Conservation (phyloP, 129 eudicot species). For the carrot (Daucus carota) region DNA sequence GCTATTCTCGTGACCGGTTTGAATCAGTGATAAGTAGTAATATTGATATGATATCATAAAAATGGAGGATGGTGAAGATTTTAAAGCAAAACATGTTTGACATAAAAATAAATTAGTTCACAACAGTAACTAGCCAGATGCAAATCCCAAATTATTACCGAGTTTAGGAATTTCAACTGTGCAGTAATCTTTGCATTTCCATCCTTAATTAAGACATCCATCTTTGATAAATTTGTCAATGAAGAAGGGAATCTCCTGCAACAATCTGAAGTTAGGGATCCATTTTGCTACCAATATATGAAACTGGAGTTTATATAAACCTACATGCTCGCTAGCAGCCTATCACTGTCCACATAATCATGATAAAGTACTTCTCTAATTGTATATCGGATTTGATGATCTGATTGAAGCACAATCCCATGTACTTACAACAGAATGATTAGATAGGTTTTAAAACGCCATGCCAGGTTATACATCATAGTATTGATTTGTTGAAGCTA, state of each 20-base stretch:
- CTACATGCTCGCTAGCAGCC: not conserved
- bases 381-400: not conserved
- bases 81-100: not conserved
- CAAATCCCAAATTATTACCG: conserved; percentile 33
- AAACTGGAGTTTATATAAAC: not conserved
- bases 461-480: too few species aligned
- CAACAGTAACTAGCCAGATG: not conserved
- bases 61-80: not conserved
- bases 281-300: not conserved
- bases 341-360: not conserved
- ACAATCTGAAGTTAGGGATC: conserved; percentile 9
- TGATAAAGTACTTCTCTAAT: not conserved
- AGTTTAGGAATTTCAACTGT: conserved; percentile 47
- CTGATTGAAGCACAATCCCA: not conserved
- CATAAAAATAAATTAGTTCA: not conserved
- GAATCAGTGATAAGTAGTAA: not conserved
- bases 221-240: conserved; percentile 55
- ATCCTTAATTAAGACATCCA: conserved; percentile 75
- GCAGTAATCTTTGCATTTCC: conserved; percentile 64
- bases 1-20: not conserved
- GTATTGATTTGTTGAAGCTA: not conserved
- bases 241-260: conserved; percentile 74
- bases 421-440: not conserved
- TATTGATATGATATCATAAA: not conserved
- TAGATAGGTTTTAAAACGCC: not conserved